Evolutionary conservation across 1,284 basidiomycete species (phyloP), one percentile per base, ranked within the genome.

Genomic region (Leccinum griseonigrum): DNA sequence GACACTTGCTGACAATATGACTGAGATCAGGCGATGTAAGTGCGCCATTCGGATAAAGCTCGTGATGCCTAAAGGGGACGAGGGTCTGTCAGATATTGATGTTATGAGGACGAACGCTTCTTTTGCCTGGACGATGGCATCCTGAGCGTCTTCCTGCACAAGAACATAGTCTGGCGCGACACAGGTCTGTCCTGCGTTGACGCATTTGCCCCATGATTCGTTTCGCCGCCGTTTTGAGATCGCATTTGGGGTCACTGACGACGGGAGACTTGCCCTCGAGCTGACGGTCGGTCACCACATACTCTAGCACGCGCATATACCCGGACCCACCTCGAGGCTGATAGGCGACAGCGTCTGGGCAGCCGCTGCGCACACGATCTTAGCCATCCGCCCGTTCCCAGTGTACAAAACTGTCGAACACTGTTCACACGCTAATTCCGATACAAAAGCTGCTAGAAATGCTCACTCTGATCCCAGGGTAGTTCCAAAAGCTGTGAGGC

Each of bases 291-390:
- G 29, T 64, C 52, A 63, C 4, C 4, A n/a, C 10, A 9, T 46
- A 5, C 18, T 31, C 28, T 8, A 11, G 3, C n/a, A 38, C 2
- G 11, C 32, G 36, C 34, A 60, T 38, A 34, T 6, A 40, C 8
- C 6, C 2, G 3, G 3, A 67, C 70, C 3, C 48, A 86, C 86
- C 79, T 92, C 95, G 53, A 95, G 84, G 6, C 92, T 90, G 28
- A 91, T 80, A 0, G 95, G 94, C 0, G 93, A 94, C n/a, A 97
- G 78, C 60, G 89, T 86, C 75, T 95, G 91, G 9, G 92, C 94
- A 3, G 94, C 94, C 0, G 95, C 95, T 0, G 81, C 77, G 8
- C 90, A 87, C 11, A 98, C 85, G 62, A 97, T 86, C 67, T 82
- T 86, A 1, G 84, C 95, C 4, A 97, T 87, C 22, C 88, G 87